phyloP scores from a whole-genome alignment of 2,329 filamentous ascomycete genomes.

The Metarhizium humberi region DNA sequence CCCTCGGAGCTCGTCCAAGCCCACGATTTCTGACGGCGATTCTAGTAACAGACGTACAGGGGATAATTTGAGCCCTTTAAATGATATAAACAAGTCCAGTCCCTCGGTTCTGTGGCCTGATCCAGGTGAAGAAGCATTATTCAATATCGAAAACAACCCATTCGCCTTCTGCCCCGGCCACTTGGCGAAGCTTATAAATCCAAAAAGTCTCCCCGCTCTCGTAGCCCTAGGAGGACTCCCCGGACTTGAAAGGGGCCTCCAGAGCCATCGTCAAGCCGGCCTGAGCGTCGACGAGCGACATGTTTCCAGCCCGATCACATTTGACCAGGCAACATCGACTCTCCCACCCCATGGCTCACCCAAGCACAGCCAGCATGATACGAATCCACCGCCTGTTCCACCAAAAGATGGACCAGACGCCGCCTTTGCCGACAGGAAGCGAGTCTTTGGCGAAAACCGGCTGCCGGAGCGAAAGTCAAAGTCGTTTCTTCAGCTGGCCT shows the following conservation, averaged over 20 bases:
- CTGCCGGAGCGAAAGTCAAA: constrained; percentile 56
- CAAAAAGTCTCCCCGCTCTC: constrained; percentile 68
- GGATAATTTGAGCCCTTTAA: too few species aligned
- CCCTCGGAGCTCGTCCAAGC: too few species aligned
- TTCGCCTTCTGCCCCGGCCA: constrained; percentile 78
- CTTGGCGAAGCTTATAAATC: constrained; percentile 69
- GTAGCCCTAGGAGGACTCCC: constrained; percentile 63
- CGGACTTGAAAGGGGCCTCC: constrained; percentile 65
- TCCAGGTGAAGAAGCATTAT: constrained; percentile 62
- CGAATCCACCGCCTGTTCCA: constrained; percentile 11
- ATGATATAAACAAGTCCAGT: too few species aligned
- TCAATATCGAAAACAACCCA: constrained; percentile 62
- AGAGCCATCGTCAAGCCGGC: constrained; percentile 54
- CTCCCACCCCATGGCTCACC: not conserved
- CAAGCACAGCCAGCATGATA: not conserved
- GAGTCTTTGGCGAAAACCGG: constrained; percentile 37
- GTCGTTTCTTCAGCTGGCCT: constrained; percentile 51
- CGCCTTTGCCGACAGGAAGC: constrained; percentile 17
- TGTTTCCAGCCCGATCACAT: constrained; percentile 53
- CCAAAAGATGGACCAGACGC: constrained; percentile 10
- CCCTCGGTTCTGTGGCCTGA: constrained; percentile 45
- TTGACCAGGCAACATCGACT: constrained; percentile 45
- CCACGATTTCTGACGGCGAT: too few species aligned
- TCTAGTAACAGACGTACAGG: too few species aligned
- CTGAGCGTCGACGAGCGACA: constrained; percentile 62